Conservation (phyloP, 2,329 filamentous ascomycete species). For the Blastomyces silverae region DNA sequence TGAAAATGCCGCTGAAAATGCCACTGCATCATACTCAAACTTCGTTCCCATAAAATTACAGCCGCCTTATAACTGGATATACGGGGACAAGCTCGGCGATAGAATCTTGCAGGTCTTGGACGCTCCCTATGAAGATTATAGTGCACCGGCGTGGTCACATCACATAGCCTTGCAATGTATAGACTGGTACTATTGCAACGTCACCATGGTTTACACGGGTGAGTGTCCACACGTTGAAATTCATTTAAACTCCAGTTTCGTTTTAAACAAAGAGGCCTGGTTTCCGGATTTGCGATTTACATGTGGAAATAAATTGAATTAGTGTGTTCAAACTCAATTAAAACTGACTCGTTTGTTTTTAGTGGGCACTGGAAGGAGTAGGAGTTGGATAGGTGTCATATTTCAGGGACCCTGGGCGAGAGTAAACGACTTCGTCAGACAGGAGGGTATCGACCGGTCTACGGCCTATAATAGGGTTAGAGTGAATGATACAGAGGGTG, state of each 20-base stretch:
- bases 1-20: neutral
- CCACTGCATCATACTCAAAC: neutral
- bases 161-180: no score
- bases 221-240: neutral
- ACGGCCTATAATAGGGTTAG: no score
- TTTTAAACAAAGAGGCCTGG: neutral
- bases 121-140: no score
- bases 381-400: no score
- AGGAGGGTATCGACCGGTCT: no score
- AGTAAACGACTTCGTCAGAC: no score
- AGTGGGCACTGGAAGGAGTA: no score
- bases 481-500: no score
- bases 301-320: neutral
- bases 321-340: neutral
- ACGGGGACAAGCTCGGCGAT: neutral
- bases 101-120: neutral
- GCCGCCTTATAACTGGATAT: neutral
- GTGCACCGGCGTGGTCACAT: no score
- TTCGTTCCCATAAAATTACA: no score
- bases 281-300: neutral
- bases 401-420: no score
- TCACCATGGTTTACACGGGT: neutral
- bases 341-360: no score
- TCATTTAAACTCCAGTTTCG: neutral
- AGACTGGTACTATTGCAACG: neutral